These are phyloP conservation scores for Saturnispora dispora DNA, from an alignment of 805 yeast species.

Conservation along the genomic window DNA sequence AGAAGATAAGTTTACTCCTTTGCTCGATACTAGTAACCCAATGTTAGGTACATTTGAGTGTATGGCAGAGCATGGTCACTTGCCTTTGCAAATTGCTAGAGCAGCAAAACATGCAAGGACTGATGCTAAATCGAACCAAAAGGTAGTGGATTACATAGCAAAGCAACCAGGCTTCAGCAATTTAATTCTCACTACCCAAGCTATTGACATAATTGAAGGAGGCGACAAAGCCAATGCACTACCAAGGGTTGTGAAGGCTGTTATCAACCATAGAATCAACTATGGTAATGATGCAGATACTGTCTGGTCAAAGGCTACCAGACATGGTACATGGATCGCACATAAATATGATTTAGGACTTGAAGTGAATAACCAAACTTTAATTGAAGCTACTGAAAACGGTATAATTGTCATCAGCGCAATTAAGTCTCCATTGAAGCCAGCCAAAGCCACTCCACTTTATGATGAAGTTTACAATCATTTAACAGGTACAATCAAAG, in stretches of 20 bases:
- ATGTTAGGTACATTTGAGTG: conserved; percentile 50
- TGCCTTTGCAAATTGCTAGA: conserved; percentile 8
- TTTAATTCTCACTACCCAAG: conserved; percentile 53
- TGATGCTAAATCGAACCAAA: conserved; percentile 28
- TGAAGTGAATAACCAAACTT: conserved; percentile 25
- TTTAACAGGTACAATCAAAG: conserved; percentile 54
- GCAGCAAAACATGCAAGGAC: conserved; percentile 12
- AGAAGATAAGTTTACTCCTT: conserved; percentile 40
- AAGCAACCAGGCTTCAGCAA: conserved; percentile 25
- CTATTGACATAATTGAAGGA: conserved; percentile 57
- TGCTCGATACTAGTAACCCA: conserved; percentile 50
- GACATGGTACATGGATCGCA: conserved; percentile 28
- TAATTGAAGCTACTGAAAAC: conserved; percentile 13
- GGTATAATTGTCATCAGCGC: conserved; percentile 23
- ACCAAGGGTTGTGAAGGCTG: conserved; percentile 51
- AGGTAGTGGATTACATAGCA: conserved; percentile 26
- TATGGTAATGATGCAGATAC: conserved; percentile 39
- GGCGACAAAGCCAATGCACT: conserved; percentile 72
- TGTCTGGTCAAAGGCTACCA: conserved; percentile 26
- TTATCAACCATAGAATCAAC: conserved; percentile 50
- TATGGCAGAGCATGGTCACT: conserved; percentile 41
- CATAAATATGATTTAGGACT: conserved; percentile 30
- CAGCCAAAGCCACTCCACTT: conserved; percentile 38
- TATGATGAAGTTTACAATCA: conserved; percentile 41
- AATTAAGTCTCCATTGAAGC: conserved; percentile 22